Percentiles rank a stretch among this genome's conserved stretches.
Evolutionary conservation across 495 filamentous ascomycete species (phyloP).

Genomic region (Darksidea phi): DNA sequence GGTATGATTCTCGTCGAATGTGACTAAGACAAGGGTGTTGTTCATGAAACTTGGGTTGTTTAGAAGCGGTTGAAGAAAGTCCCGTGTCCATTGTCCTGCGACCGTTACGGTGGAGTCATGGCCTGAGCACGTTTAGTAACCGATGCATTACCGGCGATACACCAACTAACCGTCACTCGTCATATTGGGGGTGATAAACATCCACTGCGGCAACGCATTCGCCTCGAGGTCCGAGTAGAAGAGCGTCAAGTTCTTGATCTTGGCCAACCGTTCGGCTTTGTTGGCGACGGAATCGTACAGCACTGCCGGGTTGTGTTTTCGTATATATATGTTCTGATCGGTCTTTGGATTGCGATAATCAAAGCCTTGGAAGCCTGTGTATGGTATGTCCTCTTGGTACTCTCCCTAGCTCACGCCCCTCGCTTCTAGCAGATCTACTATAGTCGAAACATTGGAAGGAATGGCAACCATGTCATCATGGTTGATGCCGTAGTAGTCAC

Average conservation of each 20-base stretch:
- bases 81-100: slow-evolving; percentile 38
- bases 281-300: slow-evolving; percentile 39
- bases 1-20: slow-evolving; percentile 48
- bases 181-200: slow-evolving; percentile 44
- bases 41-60: slow-evolving; percentile 46
- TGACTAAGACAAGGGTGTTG: slow-evolving; percentile 48
- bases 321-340: slow-evolving; percentile 41
- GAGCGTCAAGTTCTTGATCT: slow-evolving; percentile 41
- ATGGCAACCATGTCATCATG: slow-evolving; percentile 42
- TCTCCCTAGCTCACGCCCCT: slow-evolving; percentile 40
- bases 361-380: slow-evolving; percentile 41
- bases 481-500: slow-evolving; percentile 44
- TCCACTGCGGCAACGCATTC: slow-evolving; percentile 40
- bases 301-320: slow-evolving; percentile 43
- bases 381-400: slow-evolving; percentile 44
- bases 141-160: no score
- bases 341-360: slow-evolving; percentile 43
- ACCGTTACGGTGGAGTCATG: slow-evolving; percentile 42
- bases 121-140: no score
- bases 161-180: slow-evolving; percentile 36
- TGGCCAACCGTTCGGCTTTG: slow-evolving; percentile 30
- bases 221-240: slow-evolving; percentile 37
- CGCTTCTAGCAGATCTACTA: slow-evolving; percentile 40
- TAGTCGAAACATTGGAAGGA: slow-evolving; percentile 38
- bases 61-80: slow-evolving; percentile 43